phyloP scores from a whole-genome alignment of 2,329 filamentous ascomycete species.

The Mariannaea elegans region DNA sequence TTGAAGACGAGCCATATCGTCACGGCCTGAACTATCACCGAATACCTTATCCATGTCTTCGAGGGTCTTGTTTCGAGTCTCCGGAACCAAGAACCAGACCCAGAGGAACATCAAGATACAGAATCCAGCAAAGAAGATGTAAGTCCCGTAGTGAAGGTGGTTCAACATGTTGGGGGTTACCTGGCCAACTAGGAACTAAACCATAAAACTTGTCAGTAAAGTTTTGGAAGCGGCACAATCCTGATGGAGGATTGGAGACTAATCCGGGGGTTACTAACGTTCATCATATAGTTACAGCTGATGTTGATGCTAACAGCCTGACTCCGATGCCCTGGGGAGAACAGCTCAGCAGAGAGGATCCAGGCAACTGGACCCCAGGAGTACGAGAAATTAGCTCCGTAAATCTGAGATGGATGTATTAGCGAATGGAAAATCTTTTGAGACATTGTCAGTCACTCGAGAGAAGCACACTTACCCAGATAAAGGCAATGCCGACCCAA shows the following conservation, averaged over 20 bases:
- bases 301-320: conserved; percentile 2
- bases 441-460: too few relatives aligned
- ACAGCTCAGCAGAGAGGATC: not conserved
- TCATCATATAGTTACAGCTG: conserved; percentile 5
- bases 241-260: too few relatives aligned
- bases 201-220: too few relatives aligned
- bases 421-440: too few relatives aligned
- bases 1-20: too few relatives aligned
- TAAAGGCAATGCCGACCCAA: conserved; percentile 1
- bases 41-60: conserved; percentile 2
- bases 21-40: not conserved
- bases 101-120: not conserved
- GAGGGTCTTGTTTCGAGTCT: conserved; percentile 1
- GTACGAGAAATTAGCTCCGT: conserved; percentile 2
- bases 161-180: not conserved
- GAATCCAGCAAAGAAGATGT: conserved; percentile 7
- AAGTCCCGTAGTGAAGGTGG: not conserved
- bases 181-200: conserved; percentile 1
- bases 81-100: conserved; percentile 3
- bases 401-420: too few relatives aligned
- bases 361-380: conserved; percentile 4
- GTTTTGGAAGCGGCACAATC: too few relatives aligned
- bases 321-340: not conserved
- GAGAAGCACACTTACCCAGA: conserved; percentile 1
- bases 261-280: too few relatives aligned